Evolutionary conservation across 179 eudicot genomes (phyloP), one percentile per base, ranked within the genome.

Genomic region (Silene vulgaris): DNA sequence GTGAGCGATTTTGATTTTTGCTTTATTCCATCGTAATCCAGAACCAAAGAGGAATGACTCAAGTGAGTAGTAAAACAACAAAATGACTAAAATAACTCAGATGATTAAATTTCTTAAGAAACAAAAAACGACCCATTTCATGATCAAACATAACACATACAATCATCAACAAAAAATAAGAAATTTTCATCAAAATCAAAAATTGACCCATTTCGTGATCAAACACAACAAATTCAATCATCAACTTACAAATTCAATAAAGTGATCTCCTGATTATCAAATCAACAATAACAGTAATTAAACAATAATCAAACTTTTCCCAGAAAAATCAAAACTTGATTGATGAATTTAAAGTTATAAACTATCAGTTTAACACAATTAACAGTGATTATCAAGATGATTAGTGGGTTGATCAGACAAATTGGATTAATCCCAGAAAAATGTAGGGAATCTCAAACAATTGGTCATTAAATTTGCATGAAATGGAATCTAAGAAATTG

Each of bases 261-360:
- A 52, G n/a, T 70, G 72, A 80, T 77, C 65, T 1, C 74, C 29
- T 13, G 37, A 76, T 60, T 4, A 19, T 13, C 68, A n/a, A 21
- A 72, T 23, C 35, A 67, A 29, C 69, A 32, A 32, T 35, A 9
- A 37, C 8, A 54, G 11, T n/a, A 56, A 16, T 56, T 2, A 16
- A 60, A 8, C 12, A 71, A 75, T 6, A 72, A 60, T 75, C 65
- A 62, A 40, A 26, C 43, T 43, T 32, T 57, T 13, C 40, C 68
- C 57, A 5, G 35, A 9, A 72, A 14, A 80, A 80, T 76, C 74
- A 73, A 80, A 65, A 69, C 73, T 57, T 65, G 8, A 76, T 56
- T 5, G 67, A 66, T 54, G 57, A 76, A 65, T 8, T 35, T 64
- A n/a, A 72, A 66, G 50, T 29, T 8, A 56, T 21, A 72, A 65